Evolutionary conservation across 306 rosid genomes (phyloP).

Genomic region (Castanopsis chinensis): DNA sequence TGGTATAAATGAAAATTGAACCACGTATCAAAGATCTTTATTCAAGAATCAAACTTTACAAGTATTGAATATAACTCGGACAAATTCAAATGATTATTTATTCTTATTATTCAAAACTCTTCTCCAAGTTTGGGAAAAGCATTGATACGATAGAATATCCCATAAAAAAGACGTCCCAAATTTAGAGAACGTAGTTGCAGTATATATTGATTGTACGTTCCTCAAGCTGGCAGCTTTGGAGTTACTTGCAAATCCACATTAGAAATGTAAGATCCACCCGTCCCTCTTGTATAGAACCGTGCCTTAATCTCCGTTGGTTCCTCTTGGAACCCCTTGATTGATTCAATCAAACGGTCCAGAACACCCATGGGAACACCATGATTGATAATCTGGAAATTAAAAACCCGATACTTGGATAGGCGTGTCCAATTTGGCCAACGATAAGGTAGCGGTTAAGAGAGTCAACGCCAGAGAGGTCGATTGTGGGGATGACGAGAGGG

Average conservation of each 20-base stretch:
- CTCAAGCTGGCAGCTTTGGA: conserved; percentile 47
- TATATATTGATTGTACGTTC: no score
- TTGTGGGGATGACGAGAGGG: conserved; percentile 27
- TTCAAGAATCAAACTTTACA: no score
- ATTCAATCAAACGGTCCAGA: conserved; percentile 19
- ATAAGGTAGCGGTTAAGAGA: conserved; percentile 13
- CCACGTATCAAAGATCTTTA: no score
- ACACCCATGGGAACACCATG: conserved; percentile 30
- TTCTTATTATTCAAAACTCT: no score
- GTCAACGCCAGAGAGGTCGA: conserved; percentile 26
- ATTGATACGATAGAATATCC: no score
- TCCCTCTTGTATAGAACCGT: conserved; percentile 12
- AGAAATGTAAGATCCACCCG: conserved; percentile 32
- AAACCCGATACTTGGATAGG: conserved; percentile 32
- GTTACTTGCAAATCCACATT: conserved; percentile 29
- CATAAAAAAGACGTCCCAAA: no score
- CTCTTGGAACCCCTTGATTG: conserved; percentile 39
- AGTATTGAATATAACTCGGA: no score
- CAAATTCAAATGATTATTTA: no score
- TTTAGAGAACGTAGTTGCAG: no score
- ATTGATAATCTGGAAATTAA: conserved; percentile 39
- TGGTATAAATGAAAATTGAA: no score
- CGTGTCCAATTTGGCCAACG: conserved; percentile 27
- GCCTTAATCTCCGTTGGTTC: conserved; percentile 23
- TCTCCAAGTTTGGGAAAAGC: no score